Evolutionary conservation across 805 yeast species (phyloP).

Genomic region (Danielia oregonensis): DNA sequence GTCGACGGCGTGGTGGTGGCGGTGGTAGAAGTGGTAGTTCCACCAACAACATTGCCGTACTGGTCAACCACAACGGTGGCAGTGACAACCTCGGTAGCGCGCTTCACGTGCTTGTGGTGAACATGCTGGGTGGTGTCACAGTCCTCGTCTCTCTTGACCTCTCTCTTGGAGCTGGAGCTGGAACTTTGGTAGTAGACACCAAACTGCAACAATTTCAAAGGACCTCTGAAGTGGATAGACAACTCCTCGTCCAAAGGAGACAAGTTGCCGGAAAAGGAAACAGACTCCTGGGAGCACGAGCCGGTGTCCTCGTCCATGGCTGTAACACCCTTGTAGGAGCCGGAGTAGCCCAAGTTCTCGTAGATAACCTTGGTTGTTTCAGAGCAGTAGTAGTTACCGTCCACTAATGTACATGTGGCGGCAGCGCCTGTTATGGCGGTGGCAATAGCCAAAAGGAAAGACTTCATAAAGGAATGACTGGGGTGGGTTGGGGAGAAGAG

Average conservation of each 20-base stretch:
- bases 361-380: conserved; percentile 64
- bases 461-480: conserved; percentile 13
- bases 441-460: conserved; percentile 14
- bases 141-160: conserved; percentile 39
- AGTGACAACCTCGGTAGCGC: conserved; percentile 71
- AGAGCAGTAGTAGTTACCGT: conserved; percentile 84
- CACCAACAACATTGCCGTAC: conserved; percentile 43
- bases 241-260: conserved; percentile 84
- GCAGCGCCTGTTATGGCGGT: conserved; percentile 21
- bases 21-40: conserved; percentile 4
- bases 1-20: conserved; percentile 4
- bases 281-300: conserved; percentile 56
- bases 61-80: conserved; percentile 70
- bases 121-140: conserved; percentile 43
- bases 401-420: conserved; percentile 43
- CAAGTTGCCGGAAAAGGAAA: conserved; percentile 64
- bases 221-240: conserved; percentile 89
- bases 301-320: conserved; percentile 71
- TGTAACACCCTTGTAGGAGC: conserved; percentile 78
- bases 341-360: conserved; percentile 76
- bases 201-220: conserved; percentile 72
- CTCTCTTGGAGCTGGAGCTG: conserved; percentile 41
- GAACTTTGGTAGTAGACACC: conserved; percentile 82
- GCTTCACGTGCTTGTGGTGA: conserved; percentile 48
- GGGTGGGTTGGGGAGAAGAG: conserved; percentile 8